Base-by-base conservation (phyloP, 805 yeast genomes). In the Barnettozyma pratensis region DNA sequence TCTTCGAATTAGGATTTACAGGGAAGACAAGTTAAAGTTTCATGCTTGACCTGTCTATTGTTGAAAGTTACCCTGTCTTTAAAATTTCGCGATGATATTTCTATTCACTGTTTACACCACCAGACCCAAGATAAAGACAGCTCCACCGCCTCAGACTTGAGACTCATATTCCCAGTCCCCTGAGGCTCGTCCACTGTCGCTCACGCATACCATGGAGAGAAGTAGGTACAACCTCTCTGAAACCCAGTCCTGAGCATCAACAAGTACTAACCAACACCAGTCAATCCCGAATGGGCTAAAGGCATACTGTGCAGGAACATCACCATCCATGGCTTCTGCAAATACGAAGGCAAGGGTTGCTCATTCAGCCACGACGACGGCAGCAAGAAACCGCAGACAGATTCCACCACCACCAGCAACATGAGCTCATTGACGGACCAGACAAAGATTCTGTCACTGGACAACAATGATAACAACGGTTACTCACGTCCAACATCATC, bases 281-380 rank as follows among this genome's bases (percentile, higher is more conserved):
- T 56, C 7, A 54, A 51, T 32, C 60, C 67, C 44, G 75, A 71
- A 25, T 70, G 75, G 75, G 90, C 91, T 6, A 83, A 79, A 64
- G 83, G 82, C 50, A 83, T 88, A 30, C 90, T 85, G 48, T 89
- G 96, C 68, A 77, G 90, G 63, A 89, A 89, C 59, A 82, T 88
- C 47, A 79, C 84, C 42, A 87, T 87, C 34, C 89, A 88, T 69
- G 97, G 96, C 4, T 87, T 77, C 59, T 89, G 97, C 71, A 87
- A 87, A 64, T 88, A 78, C 68, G 90, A 87, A 58, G 85, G 85
- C 56, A 88, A 87, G 59, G 96, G 96, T 9, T 89, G 96, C 62
- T 85, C 83, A 3, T 89, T 87, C 62, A 81, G 79, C 44, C 96
- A 87, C 63, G 85, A 77, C 50, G 67, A 62, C 37, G 71, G 68